These are phyloP conservation scores for Blastomyces parvus DNA, from an alignment of 2,329 filamentous ascomycete species.

Conservation along the genomic window DNA sequence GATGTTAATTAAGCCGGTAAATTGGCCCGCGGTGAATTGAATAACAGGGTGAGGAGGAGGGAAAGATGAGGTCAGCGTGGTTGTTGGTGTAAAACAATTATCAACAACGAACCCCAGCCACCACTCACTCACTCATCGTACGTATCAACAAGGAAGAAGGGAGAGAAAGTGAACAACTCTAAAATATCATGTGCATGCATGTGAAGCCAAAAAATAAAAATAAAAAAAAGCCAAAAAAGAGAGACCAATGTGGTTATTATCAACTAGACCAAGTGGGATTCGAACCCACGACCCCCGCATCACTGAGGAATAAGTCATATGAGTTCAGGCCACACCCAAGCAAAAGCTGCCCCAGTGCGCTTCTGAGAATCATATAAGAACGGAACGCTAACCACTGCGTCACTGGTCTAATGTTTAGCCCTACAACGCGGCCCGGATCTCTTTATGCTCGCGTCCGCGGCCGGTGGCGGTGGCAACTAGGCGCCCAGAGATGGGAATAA, in stretches of 20 bases:
- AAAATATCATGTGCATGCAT: neutral
- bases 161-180: no score
- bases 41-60: neutral
- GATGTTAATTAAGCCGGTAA: neutral
- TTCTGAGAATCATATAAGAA: constrained; percentile 10
- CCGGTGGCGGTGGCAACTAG: neutral
- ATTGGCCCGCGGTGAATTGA: no score
- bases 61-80: no score
- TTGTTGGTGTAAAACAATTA: no score
- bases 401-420: constrained; percentile 10
- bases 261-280: constrained; percentile 12
- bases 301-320: constrained; percentile 9
- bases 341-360: neutral
- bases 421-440: neutral
- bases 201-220: neutral
- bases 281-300: constrained; percentile 12
- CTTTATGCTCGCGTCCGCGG: neutral
- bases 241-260: constrained; percentile 4
- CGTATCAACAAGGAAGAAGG: no score
- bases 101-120: no score
- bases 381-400: constrained; percentile 13
- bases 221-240: constrained; percentile 3
- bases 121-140: no score
- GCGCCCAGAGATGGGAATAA: no score
- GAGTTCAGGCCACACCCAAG: constrained; percentile 5